phyloP scores from a whole-genome alignment of 192 early-diverging fungal genomes.

The Coemansia sp. region DNA sequence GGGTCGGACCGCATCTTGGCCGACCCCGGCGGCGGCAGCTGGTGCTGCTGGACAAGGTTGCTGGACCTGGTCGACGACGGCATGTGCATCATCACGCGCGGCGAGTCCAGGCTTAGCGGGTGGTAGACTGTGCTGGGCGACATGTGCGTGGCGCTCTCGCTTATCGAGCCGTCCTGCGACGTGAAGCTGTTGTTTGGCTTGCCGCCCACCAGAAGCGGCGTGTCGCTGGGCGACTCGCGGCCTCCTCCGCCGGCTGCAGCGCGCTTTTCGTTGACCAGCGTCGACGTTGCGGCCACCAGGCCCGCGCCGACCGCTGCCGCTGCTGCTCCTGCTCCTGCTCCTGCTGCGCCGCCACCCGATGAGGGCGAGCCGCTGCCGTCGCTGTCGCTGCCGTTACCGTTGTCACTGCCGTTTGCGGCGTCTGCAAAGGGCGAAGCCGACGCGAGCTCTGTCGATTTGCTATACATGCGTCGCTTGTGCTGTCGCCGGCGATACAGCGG shows the following conservation, averaged over 20 bases:
- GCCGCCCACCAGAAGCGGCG: conserved; percentile 35
- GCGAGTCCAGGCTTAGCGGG: conserved; percentile 41
- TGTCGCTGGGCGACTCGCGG: conserved; percentile 32
- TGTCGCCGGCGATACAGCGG: conserved; percentile 33
- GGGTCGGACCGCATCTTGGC: conserved; percentile 11
- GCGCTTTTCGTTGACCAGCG: no score
- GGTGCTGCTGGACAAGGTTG: background rate
- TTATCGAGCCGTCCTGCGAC: conserved; percentile 31
- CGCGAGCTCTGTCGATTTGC: conserved; percentile 12
- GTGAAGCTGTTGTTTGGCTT: conserved; percentile 42
- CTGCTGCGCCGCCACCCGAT: conserved; percentile 11
- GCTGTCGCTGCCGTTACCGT: background rate
- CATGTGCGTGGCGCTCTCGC: conserved; percentile 14
- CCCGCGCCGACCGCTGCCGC: conserved; percentile 5
- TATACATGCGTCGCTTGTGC: conserved; percentile 29
- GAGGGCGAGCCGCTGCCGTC: conserved; percentile 7
- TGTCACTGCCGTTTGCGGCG: background rate
- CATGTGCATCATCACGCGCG: conserved; percentile 45
- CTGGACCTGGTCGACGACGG: conserved; percentile 28
- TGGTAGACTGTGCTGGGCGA: conserved; percentile 23
- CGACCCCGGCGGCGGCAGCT: background rate
- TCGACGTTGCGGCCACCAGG: background rate
- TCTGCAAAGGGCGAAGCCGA: background rate
- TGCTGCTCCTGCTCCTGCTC: background rate
- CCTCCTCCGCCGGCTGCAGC: conserved; percentile 1